Evolutionary conservation across 345 rosid genomes (phyloP).

Genomic region (Euphorbia tirucalli): DNA sequence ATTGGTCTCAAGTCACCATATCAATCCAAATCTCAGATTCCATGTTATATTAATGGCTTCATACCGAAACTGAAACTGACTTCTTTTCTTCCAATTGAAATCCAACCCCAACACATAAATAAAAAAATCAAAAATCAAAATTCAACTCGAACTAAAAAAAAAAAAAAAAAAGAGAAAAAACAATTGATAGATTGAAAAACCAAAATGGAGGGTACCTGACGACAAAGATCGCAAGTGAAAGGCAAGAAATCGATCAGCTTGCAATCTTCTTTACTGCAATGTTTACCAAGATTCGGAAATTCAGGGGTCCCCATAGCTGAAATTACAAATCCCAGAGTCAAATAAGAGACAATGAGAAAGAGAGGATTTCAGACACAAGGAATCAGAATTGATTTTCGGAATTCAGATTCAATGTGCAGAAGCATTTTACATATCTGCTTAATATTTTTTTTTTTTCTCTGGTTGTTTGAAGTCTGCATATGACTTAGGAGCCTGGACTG

Average conservation of each 20-base stretch:
- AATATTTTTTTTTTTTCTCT: no score
- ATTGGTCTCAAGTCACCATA: neutral
- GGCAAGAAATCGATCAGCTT: constrained; percentile 92
- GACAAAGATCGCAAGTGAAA: constrained; percentile 93
- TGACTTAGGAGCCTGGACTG: neutral
- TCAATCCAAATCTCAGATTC: neutral
- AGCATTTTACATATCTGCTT: no score
- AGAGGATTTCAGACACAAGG: neutral
- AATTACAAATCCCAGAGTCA: neutral
- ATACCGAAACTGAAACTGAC: neutral
- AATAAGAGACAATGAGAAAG: neutral
- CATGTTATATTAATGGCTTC: neutral
- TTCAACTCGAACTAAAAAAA: neutral
- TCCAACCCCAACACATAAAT: neutral
- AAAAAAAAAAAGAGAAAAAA: no score
- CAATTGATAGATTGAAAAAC: no score
- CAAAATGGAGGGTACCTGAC: constrained; percentile 41
- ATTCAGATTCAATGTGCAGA: neutral
- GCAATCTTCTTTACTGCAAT: constrained; percentile 76
- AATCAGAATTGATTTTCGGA: neutral
- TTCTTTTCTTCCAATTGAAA: no score
- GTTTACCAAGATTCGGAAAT: constrained; percentile 95
- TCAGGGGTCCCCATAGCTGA: constrained; percentile 85
- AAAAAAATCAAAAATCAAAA: neutral
- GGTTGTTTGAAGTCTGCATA: neutral